Percentiles rank a stretch among this genome's conserved stretches.
These are phyloP conservation scores for Nitzschia palea DNA, from an alignment of 108 stramenopile genomes.

Conservation along the genomic window DNA sequence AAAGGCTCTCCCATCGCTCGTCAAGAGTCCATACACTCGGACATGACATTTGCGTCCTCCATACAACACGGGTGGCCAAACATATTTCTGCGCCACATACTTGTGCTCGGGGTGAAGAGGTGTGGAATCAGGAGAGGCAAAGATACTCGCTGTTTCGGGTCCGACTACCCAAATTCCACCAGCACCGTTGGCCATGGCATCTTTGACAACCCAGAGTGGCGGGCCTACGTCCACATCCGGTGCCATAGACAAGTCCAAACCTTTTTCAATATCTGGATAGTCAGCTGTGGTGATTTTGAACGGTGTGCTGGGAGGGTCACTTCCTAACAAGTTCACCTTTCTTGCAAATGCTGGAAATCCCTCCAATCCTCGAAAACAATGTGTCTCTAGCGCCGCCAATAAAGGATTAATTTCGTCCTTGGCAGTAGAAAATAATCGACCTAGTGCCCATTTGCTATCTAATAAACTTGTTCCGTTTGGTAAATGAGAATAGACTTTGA, in stretches of 20 bases:
- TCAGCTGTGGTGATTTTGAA: background rate
- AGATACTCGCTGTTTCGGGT: conserved; percentile 39
- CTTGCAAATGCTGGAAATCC: conserved; percentile 51
- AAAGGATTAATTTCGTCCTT: conserved; percentile 16
- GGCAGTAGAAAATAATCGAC: conserved; percentile 47
- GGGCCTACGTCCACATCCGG: conserved; percentile 14
- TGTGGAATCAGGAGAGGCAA: conserved; percentile 8
- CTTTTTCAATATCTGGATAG: conserved; percentile 37
- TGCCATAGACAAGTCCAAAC: background rate
- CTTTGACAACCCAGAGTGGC: conserved; percentile 77
- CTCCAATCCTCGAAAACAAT: conserved; percentile 60
- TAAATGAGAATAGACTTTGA: conserved; percentile 65
- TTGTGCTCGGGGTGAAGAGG: conserved; percentile 50
- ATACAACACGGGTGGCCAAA: conserved; percentile 77
- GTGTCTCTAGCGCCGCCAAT: conserved; percentile 56
- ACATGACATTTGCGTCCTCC: conserved; percentile 74
- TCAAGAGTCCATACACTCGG: conserved; percentile 74
- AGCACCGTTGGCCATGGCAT: conserved; percentile 77
- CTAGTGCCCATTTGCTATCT: conserved; percentile 83
- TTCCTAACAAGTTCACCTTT: conserved; percentile 11
- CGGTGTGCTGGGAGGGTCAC: background rate
- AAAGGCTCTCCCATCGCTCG: conserved; percentile 69
- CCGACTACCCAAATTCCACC: conserved; percentile 85
- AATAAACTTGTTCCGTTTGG: conserved; percentile 71
- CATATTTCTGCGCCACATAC: conserved; percentile 79